Base-by-base conservation (phyloP, 495 filamentous ascomycete genomes). In the Cercophora scortea region DNA sequence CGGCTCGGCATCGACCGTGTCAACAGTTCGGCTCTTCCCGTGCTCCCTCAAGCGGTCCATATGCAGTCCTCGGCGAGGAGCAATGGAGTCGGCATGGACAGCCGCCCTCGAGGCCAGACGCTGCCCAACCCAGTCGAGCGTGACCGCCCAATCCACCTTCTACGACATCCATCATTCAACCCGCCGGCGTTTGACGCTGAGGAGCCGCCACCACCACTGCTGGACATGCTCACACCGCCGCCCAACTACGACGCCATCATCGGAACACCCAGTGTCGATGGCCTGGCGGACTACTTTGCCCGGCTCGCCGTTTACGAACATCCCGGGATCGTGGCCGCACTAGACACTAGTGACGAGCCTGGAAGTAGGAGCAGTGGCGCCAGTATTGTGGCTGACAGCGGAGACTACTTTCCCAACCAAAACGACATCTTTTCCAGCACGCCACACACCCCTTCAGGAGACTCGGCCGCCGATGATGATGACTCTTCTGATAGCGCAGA, bases 131-230 rank as follows among this genome's bases (percentile, higher is more conserved):
- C 58, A 3, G 54, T 61, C 17, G 69, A 68, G 41, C 56, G 32
- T 9, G 59, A 50, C 7, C 72, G 92, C 17, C 93, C 92, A 0
- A 95, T 96, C 56, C 93, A 98, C 67, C 77, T 97, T 6, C 65
- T 97, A 16, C 84, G 93, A n/a, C 75, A 78, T 4, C 94, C 94
- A 0, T 93, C 88, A 0, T 94, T 86, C 64, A 90, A 92, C 46
- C 93, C 93, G 1, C 93, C 93, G 0, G 78, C 91, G 0, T 98
- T 97, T 58, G 88, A 95, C 51, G 88, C 87, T 15, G 86, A 95
- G 8, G 78, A 84, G 13, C 87, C 92, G n/a, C 90, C 92, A 2
- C 94, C 74, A 18, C 65, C 69, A 10, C 34, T 63, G 8, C 48
- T 45, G n/a, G 60, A 62, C 16, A 64, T 93, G 35, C 68, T 88